Base-by-base conservation (phyloP, 768 basidiomycete genomes). In the Agrocybe chaxingu region DNA sequence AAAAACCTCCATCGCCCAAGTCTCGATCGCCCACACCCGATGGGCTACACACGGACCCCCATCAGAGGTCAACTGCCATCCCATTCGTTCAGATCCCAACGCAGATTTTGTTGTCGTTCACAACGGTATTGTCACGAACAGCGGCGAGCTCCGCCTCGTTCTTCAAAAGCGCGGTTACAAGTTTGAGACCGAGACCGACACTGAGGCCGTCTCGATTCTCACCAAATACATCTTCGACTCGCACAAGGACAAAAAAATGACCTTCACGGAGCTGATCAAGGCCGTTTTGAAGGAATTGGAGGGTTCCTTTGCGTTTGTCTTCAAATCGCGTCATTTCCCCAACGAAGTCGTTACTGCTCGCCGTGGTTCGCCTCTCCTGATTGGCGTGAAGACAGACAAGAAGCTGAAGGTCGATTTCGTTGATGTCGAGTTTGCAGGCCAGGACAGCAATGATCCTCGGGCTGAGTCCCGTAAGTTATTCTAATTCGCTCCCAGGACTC, bases 341-440 rank as follows among this genome's bases (percentile, higher is more conserved):
- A 90, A 96, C 58, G 91, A 98, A 68, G 82, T 95, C 56, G 95
- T 98, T 55, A 90, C 91, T 45, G 93, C 95, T 51, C 93, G 95
- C 60, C 90, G 97, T 62, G 97, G 97, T 59, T 98, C 96, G 10
- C 97, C 97, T 29, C 83, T 99, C 30, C 72, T 98, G 51, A 84
- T 99, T 63, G 97, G 97, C 74, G 96, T 99, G 65, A 98, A 98
- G 85, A 98, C 97, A 12, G 96, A 99, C 67, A 95, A 97, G 80
- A 98, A 98, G 72, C 81, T 99, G 62, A 99, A 99, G 78, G 96
- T 98, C 35, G 97, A 99, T 74, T 98, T 99, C 60, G 96, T 99
- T 42, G 97, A 98, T 70, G 97, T 99, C 50, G 95, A 98, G 68
- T 84, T 98, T 61, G 84, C 89, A 32, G 85, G 85, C 36, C 80